phyloP scores from a whole-genome alignment of 2,329 filamentous ascomycete species.

The Ophiobolus disseminans region DNA sequence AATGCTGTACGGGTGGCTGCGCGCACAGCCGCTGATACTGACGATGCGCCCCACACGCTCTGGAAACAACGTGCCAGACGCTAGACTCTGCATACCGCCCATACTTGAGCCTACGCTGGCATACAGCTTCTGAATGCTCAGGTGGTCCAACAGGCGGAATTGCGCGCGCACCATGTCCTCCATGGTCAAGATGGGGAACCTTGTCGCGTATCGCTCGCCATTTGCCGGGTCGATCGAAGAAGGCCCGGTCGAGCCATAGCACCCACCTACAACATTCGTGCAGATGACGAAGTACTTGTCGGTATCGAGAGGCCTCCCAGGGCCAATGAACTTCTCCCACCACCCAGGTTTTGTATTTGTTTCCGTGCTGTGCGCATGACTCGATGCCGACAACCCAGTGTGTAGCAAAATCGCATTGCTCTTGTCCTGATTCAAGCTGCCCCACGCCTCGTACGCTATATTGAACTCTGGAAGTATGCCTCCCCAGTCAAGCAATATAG shows the following conservation, averaged over 20 bases:
- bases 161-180: slow-evolving; percentile 98
- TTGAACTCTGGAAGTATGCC: slow-evolving; percentile 88
- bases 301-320: slow-evolving; percentile 83
- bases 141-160: slow-evolving; percentile 81
- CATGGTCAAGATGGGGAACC: slow-evolving; percentile 94
- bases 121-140: slow-evolving; percentile 80
- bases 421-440: slow-evolving; percentile 76
- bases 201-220: slow-evolving; percentile 86
- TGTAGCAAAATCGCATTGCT: slow-evolving; percentile 92
- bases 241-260: slow-evolving; percentile 93
- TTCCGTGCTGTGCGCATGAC: slow-evolving; percentile 91
- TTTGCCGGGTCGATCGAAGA: slow-evolving; percentile 87
- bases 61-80: slow-evolving; percentile 83
- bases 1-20: slow-evolving; percentile 96
- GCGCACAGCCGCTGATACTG: slow-evolving; percentile 89
- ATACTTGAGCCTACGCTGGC: slow-evolving; percentile 96
- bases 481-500: slow-evolving; percentile 90
- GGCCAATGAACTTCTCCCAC: slow-evolving; percentile 99
- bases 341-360: slow-evolving; percentile 88
- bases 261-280: slow-evolving; percentile 95
- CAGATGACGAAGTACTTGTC: slow-evolving; percentile 92
- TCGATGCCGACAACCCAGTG: slow-evolving; percentile 95
- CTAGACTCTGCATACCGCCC: slow-evolving; percentile 97
- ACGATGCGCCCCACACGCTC: slow-evolving; percentile 82
- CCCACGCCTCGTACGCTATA: slow-evolving; percentile 94